Base-by-base conservation (phyloP, 176 grass and related monocot species). In the Triticum urartu region DNA sequence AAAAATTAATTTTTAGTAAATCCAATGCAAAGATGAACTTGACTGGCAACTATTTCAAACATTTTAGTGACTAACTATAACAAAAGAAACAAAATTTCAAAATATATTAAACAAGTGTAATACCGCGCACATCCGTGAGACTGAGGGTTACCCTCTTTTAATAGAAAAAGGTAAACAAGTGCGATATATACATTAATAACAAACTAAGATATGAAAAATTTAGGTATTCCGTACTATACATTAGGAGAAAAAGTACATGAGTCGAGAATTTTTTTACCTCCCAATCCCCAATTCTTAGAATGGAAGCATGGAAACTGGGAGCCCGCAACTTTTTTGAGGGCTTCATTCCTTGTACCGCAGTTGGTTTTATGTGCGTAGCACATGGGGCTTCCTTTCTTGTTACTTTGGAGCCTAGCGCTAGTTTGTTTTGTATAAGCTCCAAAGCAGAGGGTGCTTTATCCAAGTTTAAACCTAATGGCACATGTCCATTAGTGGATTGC, bases 211-310 rank as follows among this genome's bases (percentile, higher is more conserved):
- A 28, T 28, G 40, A 0, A 75, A 24, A 48, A 9, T 9, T 48
- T 48, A 48, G 40, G 13, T 75, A 75, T 75, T 74, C 15, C 6
- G 7, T 17, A 45, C 39, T 15, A 48, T 48, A 48, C 6, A 18
- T 17, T 17, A 22, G 12, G 14, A 45, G 42, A 75, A 48, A 74
- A 75, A 22, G 11, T 75, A 48, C 42, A 14, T 26, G 22, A 28
- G 40, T 75, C 6, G 0, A 25, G 24, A 47, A 1, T 47, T 2
- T 48, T 17, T 54, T 26, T 75, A 75, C 72, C 72, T 75, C 42
- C 72, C 72, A 75, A 75, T 75, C 42, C 15, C 72, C 72, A 75
- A 75, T 75, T 75, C 22, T 75, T 47, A 75, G 42, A 75, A 47
- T 1, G 3, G 72, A 75, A 28, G 40, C 72, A 4, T 75, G 22